These are phyloP conservation scores for Blastocystis sp. DNA, from an alignment of 352 stramenopile species.

Conservation along the genomic window DNA sequence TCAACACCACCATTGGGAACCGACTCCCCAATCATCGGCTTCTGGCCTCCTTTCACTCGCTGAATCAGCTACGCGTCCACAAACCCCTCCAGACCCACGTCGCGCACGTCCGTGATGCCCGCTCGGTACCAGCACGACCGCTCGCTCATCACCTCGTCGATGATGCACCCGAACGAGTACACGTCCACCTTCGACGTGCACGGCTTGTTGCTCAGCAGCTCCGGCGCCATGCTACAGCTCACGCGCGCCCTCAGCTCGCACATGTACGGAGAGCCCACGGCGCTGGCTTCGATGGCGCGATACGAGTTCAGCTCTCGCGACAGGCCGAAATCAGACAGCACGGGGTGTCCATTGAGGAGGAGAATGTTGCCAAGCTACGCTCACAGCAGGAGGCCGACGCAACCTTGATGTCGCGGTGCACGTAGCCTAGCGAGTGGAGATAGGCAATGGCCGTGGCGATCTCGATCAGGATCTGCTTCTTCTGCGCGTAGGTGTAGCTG, in stretches of 20 bases:
- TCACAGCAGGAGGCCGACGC: not conserved
- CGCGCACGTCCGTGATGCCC: not conserved
- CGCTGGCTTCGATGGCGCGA: not conserved
- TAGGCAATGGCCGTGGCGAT: constrained; percentile 83
- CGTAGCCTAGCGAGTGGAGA: constrained; percentile 81
- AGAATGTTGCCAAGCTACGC: constrained; percentile 19
- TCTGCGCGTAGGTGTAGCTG: not conserved
- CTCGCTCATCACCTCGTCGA: constrained; percentile 23
- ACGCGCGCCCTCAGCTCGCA: not conserved
- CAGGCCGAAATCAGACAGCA: constrained; percentile 26
- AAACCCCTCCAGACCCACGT: not conserved
- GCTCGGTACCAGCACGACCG: not conserved
- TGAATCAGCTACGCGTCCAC: not conserved
- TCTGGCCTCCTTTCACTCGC: not conserved
- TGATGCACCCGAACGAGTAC: constrained; percentile 45
- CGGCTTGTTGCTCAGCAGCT: not conserved
- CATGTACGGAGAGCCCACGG: constrained; percentile 6
- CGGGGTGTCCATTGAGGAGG: not conserved
- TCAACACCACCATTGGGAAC: not conserved
- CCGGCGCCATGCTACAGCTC: not conserved
- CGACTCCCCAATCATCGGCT: not conserved
- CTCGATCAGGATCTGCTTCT: constrained; percentile 80
- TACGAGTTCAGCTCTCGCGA: not conserved
- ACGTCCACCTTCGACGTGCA: constrained; percentile 14
- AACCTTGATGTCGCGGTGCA: constrained; percentile 85